phyloP scores from a whole-genome alignment of 148 eudicot genomes.

The Beta vulgaris region DNA sequence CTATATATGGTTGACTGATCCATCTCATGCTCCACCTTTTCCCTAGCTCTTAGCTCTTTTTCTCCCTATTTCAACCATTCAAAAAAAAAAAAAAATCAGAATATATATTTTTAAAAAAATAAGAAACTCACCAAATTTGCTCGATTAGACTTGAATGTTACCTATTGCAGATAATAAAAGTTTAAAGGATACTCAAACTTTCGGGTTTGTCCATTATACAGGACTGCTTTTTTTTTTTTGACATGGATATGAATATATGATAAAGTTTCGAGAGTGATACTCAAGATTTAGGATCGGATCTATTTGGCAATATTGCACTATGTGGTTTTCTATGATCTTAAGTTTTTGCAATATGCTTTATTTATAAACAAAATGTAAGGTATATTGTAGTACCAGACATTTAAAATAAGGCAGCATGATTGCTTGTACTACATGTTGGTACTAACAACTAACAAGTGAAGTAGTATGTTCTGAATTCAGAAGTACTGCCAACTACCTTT shows the following conservation, averaged over 20 bases:
- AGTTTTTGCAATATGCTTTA: constrained; percentile 6
- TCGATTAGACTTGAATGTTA: too few relatives aligned
- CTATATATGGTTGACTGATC: constrained; percentile 23
- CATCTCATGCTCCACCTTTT: constrained; percentile 50
- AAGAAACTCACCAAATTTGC: neutral
- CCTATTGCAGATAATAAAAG: too few relatives aligned
- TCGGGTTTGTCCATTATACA: too few relatives aligned
- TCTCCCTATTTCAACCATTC: neutral
- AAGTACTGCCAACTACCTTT: too few relatives aligned
- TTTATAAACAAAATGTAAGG: neutral
- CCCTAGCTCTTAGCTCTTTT: constrained; percentile 35
- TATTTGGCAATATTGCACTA: too few relatives aligned
- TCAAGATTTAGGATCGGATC: neutral
- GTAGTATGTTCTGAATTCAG: neutral
- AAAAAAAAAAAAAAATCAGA: neutral
- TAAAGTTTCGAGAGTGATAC: neutral
- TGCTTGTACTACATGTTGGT: constrained; percentile 17
- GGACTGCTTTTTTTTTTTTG: too few relatives aligned
- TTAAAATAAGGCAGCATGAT: neutral
- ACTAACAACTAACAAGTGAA: too few relatives aligned
- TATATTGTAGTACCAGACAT: neutral
- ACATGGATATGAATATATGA: too few relatives aligned
- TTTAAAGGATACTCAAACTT: too few relatives aligned
- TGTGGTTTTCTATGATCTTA: too few relatives aligned
- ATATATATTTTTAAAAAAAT: neutral